phyloP scores from a whole-genome alignment of 2,329 filamentous ascomycete species.

The Lasiodiplodia sp. region DNA sequence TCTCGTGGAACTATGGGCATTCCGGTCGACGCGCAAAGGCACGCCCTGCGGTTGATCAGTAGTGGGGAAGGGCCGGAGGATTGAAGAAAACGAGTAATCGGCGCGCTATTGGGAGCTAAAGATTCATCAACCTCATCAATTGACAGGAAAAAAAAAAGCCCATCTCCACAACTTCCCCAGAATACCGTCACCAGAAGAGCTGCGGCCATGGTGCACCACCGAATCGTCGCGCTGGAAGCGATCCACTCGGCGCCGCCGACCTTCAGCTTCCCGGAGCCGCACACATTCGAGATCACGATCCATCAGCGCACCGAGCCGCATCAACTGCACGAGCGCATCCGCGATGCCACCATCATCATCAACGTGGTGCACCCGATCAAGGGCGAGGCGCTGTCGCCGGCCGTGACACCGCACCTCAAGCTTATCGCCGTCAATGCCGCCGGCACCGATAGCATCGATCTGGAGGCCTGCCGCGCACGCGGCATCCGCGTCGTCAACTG shows the following conservation, averaged over 20 bases:
- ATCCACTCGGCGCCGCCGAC: constrained; percentile 50
- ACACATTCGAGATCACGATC: constrained; percentile 50
- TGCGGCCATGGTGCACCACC: constrained; percentile 43
- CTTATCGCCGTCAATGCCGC: constrained; percentile 56
- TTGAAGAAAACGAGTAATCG: neutral
- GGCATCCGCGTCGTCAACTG: constrained; percentile 57
- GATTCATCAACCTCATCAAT: neutral
- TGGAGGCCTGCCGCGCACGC: constrained; percentile 51
- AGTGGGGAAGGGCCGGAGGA: neutral
- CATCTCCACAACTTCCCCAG: too few species aligned
- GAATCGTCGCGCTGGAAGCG: constrained; percentile 56
- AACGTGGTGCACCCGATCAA: constrained; percentile 51
- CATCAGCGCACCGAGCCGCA: constrained; percentile 46
- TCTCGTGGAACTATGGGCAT: neutral
- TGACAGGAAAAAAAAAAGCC: neutral
- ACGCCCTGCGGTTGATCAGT: constrained; percentile 19
- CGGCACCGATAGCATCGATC: constrained; percentile 57
- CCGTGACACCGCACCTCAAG: constrained; percentile 52
- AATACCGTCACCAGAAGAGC: neutral
- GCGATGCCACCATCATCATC: constrained; percentile 57
- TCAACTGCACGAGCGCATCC: constrained; percentile 52
- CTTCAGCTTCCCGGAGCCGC: constrained; percentile 48
- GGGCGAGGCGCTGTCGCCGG: constrained; percentile 47
- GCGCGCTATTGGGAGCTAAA: neutral
- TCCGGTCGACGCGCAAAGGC: neutral